phyloP scores from a whole-genome alignment of 2,329 filamentous ascomycete species.

The Colletotrichum sp. region DNA sequence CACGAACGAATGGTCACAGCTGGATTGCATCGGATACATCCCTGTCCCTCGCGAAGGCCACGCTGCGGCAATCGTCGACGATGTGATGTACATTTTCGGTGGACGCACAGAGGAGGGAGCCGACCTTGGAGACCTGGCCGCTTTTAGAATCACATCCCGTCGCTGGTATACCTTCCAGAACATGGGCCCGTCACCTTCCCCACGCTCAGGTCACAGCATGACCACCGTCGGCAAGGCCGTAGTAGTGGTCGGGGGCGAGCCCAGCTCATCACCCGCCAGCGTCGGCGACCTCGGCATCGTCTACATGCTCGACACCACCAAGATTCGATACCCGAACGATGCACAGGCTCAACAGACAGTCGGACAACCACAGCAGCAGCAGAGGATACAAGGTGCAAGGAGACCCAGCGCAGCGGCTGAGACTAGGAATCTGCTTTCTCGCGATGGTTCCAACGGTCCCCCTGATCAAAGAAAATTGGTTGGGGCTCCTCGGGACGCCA shows the following conservation, averaged over 20 bases:
- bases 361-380: slow-evolving; percentile 35
- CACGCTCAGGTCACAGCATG: slow-evolving; percentile 96
- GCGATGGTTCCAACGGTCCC: slow-evolving; percentile 58
- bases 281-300: slow-evolving; percentile 85
- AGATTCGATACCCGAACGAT: slow-evolving; percentile 95
- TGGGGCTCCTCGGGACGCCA: slow-evolving; percentile 38
- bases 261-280: slow-evolving; percentile 83
- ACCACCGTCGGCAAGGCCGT: slow-evolving; percentile 92
- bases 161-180: slow-evolving; percentile 99
- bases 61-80: slow-evolving; percentile 89
- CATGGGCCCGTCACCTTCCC: slow-evolving; percentile 95
- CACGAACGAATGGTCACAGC: slow-evolving; percentile 81
- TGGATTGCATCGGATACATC: slow-evolving; percentile 98
- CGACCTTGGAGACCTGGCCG: slow-evolving; percentile 91
- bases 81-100: slow-evolving; percentile 99
- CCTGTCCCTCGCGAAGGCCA: slow-evolving; percentile 93
- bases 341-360: slow-evolving; percentile 39
- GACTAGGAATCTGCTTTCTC: slow-evolving; percentile 43
- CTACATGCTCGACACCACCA: slow-evolving; percentile 92
- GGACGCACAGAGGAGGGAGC: slow-evolving; percentile 92
- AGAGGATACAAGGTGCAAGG: slow-evolving; percentile 43
- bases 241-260: slow-evolving; percentile 91
- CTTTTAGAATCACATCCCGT: slow-evolving; percentile 74
- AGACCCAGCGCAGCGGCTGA: slow-evolving; percentile 48
- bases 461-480: slow-evolving; percentile 54